Percentiles rank a stretch among this genome's conserved stretches.
Conservation (phyloP, 768 basidiomycete genomes). For the Mycena belliarum region DNA sequence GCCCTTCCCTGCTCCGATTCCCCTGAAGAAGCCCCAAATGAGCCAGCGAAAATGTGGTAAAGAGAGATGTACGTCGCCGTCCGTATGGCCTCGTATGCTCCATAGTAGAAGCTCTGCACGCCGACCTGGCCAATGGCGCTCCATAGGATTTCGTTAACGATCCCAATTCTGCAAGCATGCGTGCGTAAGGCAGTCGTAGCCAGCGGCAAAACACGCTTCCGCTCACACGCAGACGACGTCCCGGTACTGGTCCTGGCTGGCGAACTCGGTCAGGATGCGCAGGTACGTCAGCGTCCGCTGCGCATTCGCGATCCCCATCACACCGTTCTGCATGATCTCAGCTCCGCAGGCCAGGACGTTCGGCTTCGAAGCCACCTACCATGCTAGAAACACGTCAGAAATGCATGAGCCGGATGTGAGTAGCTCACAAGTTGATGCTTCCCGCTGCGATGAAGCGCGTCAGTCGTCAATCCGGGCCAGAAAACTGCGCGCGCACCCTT, state of each 20-base stretch:
- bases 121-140: slow-evolving; percentile 52
- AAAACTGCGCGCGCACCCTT: slow-evolving; percentile 29
- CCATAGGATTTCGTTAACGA: slow-evolving; percentile 66
- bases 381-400: slow-evolving; percentile 6
- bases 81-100: slow-evolving; percentile 48
- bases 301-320: slow-evolving; percentile 90
- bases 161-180: slow-evolving; percentile 48
- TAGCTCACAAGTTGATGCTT: slow-evolving; percentile 58
- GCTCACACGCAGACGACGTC: slow-evolving; percentile 69
- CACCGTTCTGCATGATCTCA: slow-evolving; percentile 46
- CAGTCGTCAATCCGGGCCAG: neutral
- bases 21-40: slow-evolving; percentile 42
- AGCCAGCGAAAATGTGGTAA: neutral
- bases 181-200: neutral
- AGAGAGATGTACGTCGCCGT: slow-evolving; percentile 35
- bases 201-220: slow-evolving; percentile 2
- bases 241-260: slow-evolving; percentile 75
- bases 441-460: slow-evolving; percentile 39
- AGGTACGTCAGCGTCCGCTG: slow-evolving; percentile 83
- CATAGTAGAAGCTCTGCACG: slow-evolving; percentile 43
- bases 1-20: slow-evolving; percentile 60
- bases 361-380: neutral
- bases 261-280: slow-evolving; percentile 80
- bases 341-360: neutral
- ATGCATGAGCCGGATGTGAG: slow-evolving; percentile 1